Evolutionary conservation across 1,284 basidiomycete species (phyloP).

Genomic region (Apiotrichum akiyoshidainum): DNA sequence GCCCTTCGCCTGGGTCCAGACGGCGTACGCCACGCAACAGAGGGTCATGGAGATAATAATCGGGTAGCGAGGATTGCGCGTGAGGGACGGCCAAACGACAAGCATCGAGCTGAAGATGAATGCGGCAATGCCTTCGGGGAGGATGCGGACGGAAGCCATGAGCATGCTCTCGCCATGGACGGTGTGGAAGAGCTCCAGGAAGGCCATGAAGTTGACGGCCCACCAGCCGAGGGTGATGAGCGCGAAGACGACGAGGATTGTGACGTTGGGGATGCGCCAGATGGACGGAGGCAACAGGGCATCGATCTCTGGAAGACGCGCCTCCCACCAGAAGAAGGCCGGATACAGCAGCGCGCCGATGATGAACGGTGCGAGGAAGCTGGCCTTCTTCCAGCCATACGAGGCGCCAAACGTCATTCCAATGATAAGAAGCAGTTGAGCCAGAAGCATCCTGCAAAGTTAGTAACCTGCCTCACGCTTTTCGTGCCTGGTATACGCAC

Average conservation of each 20-base stretch:
- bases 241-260: slow-evolving; percentile 28
- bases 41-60: slow-evolving; percentile 25
- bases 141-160: slow-evolving; percentile 25
- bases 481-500: too few species aligned
- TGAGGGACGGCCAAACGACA: slow-evolving; percentile 15
- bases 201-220: slow-evolving; percentile 20
- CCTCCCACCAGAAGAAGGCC: slow-evolving; percentile 37
- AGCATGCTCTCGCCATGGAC: slow-evolving; percentile 24
- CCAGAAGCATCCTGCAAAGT: slow-evolving; percentile 15
- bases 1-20: slow-evolving; percentile 15
- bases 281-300: slow-evolving; percentile 33
- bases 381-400: slow-evolving; percentile 25
- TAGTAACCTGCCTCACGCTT: too few species aligned
- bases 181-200: slow-evolving; percentile 23
- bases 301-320: slow-evolving; percentile 18
- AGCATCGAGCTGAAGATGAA: slow-evolving; percentile 10
- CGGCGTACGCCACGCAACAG: slow-evolving; percentile 16
- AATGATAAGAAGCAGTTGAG: slow-evolving; percentile 28
- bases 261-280: slow-evolving; percentile 38
- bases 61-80: slow-evolving; percentile 18
- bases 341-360: slow-evolving; percentile 20
- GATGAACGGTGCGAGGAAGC: slow-evolving; percentile 30
- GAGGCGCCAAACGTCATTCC: slow-evolving; percentile 31
- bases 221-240: slow-evolving; percentile 31
- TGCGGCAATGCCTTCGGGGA: slow-evolving; percentile 29